Conservation (phyloP, 2,329 filamentous ascomycete species). For the Macroventuria anomochaeta region DNA sequence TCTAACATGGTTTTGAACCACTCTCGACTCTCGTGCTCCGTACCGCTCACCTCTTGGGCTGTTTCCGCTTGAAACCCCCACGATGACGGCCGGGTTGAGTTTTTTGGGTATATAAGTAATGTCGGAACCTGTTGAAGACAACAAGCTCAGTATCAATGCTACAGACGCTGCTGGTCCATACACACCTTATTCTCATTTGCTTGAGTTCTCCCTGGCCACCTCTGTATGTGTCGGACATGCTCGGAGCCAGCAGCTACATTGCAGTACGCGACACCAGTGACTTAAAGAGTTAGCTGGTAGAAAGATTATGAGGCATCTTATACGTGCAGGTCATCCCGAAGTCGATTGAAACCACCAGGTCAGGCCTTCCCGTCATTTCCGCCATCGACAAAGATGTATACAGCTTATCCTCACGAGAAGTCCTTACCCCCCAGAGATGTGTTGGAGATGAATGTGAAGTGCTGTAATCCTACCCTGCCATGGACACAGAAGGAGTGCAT, state of each 20-base stretch:
- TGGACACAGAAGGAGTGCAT: no score
- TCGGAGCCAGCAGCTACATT: conserved; percentile 47
- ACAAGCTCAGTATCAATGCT: no score
- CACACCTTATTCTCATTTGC: conserved; percentile 60
- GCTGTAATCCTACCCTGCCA: no score
- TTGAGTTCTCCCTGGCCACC: conserved; percentile 62
- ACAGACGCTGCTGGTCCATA: no score
- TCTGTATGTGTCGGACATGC: conserved; percentile 48
- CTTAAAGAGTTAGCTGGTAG: no score
- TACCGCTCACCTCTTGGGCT: conserved; percentile 46
- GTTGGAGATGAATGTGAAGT: no score
- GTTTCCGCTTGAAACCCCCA: conserved; percentile 62
- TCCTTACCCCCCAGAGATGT: no score
- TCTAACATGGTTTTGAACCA: conserved; percentile 64
- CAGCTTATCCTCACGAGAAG: no score
- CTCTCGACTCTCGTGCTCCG: conserved; percentile 53
- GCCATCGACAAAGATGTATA: no score
- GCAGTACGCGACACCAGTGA: conserved; percentile 49
- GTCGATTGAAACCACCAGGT: conserved; percentile 45
- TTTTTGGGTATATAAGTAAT: conserved; percentile 54
- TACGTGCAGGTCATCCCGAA: conserved; percentile 49
- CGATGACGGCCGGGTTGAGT: conserved; percentile 51
- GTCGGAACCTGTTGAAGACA: conserved; percentile 60
- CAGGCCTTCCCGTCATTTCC: conserved; percentile 21
- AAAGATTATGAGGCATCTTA: no score